Base-by-base conservation (phyloP, 371 early-diverging fungal genomes). In the Mortierella sp. region DNA sequence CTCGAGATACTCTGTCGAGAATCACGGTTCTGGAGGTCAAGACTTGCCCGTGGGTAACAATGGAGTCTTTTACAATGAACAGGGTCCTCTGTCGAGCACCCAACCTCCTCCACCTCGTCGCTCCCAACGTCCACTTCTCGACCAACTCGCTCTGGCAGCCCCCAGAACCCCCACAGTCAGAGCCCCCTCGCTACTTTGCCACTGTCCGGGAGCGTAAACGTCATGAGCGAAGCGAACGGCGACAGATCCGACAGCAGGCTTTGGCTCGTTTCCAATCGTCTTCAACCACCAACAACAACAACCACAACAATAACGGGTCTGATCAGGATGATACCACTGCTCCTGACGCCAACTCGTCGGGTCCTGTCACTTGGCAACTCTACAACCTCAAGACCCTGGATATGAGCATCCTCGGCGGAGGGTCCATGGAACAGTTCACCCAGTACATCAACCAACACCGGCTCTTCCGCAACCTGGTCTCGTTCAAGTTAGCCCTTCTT, bases 381-480 rank as follows among this genome's bases (percentile, higher is more conserved):
- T 70, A 58, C 5, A 45, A 76, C 6, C 63, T 80, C 37, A 44
- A 73, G 29, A 70, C 80, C 1, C 29, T 76, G 2, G 64, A 68
- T 2, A 24, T 79, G 22, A 19, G 26, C 10, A 13, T 74, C 34
- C 0, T 2, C 37, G 2, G 0, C 19, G 22, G 16, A 44, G 14
- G 43, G 24, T 1, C 3, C 50, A 11, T 4, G 41, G 29, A 68
- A 10, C 26, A 6, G 3, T 55, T 66, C 40, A 26, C 47, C 0
- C 39, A 34, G 9, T 79, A 79, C 41, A 31, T 73, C 39, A 7
- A 29, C 6, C 61, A 50, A 31, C 24, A 76, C 26, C 50, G 48
- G 0, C 66, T 80, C 37, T 69, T 80, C 63, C 40, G 61, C 19
- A 72, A 65, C 22, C 22, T 80, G n/a, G 61, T 71, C n/a, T 16